Evolutionary conservation across 352 stramenopile species (phyloP).

Genomic region (Phytophthora niederhauseri): DNA sequence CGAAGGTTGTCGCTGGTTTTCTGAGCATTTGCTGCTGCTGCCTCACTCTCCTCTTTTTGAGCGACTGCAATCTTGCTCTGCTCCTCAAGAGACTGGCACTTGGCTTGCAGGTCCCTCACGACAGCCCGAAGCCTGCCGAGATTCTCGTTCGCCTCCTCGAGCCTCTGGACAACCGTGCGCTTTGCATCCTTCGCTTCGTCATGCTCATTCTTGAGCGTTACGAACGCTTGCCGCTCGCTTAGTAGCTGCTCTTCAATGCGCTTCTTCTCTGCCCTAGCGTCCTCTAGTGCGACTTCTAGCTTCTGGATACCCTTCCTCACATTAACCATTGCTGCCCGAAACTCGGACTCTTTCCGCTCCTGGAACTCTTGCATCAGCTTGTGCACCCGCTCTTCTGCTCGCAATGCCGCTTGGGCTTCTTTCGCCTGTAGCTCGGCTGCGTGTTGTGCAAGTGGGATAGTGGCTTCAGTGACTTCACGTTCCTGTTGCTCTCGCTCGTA

Average conservation of each 20-base stretch:
- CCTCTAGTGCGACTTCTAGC: conserved; percentile 54
- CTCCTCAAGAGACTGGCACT: conserved; percentile 40
- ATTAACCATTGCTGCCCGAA: conserved; percentile 73
- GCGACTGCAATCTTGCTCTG: conserved; percentile 26
- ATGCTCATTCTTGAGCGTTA: conserved; percentile 56
- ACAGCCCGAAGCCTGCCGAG: conserved; percentile 61
- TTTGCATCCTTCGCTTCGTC: conserved; percentile 59
- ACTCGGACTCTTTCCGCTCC: conserved; percentile 66
- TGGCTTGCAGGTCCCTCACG: conserved; percentile 48
- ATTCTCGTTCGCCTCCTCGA: conserved; percentile 78
- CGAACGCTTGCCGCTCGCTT: conserved; percentile 57
- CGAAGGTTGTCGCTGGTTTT: conserved; percentile 32
- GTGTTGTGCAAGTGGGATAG: conserved; percentile 57
- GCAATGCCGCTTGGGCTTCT: conserved; percentile 58
- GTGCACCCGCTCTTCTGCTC: conserved; percentile 56
- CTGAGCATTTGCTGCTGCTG: conserved; percentile 10
- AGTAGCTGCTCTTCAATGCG: conserved; percentile 56
- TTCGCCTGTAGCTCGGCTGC: conserved; percentile 56
- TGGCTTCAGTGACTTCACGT: conserved; percentile 29
- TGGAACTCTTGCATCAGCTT: conserved; percentile 66
- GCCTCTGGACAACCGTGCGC: conserved; percentile 47
- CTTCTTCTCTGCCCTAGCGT: conserved; percentile 56
- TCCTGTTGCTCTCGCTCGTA: conserved; percentile 18
- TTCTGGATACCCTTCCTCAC: conserved; percentile 78
- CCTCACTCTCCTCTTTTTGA: conserved; percentile 24